Percentiles rank a stretch among this genome's conserved stretches.
phyloP scores from a whole-genome alignment of 2,329 filamentous ascomycete species.

The Colletotrichum sp. region DNA sequence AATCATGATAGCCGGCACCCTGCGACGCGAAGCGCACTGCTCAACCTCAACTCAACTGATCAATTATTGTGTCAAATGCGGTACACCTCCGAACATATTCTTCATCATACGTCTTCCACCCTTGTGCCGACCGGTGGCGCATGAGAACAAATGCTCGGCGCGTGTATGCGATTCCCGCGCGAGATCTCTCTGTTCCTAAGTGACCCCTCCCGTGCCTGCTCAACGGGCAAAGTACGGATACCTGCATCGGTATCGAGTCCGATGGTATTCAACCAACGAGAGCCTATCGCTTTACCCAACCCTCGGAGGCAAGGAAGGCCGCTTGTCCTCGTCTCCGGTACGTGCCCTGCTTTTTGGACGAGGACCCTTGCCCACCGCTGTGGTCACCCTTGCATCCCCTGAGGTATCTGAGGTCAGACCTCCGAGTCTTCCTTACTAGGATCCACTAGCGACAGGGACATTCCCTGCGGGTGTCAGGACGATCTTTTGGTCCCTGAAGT shows the following conservation, averaged over 20 bases:
- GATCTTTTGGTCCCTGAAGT: slow-evolving; percentile 20
- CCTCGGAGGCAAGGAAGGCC: not conserved
- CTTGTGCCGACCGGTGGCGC: not conserved
- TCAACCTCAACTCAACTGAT: not conserved
- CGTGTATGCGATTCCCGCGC: not conserved
- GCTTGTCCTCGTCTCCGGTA: not conserved
- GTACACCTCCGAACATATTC: not conserved
- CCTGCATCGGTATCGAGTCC: not conserved
- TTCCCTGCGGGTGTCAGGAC: not conserved
- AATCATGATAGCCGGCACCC: not conserved
- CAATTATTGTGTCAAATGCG: not conserved
- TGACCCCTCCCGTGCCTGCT: not conserved
- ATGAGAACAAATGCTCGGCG: not conserved
- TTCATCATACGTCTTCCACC: not conserved
- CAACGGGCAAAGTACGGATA: not conserved
- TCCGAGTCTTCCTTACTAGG: not conserved
- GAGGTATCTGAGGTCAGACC: not conserved
- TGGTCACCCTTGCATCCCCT: not conserved
- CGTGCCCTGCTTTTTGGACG: not conserved
- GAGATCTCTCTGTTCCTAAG: not conserved
- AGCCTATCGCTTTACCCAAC: not conserved
- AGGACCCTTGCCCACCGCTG: not conserved
- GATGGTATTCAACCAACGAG: not conserved
- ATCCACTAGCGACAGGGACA: not conserved
- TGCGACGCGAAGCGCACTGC: not conserved